phyloP scores from a whole-genome alignment of 2,329 filamentous ascomycete species.

The Dothideomycetidae sp. region DNA sequence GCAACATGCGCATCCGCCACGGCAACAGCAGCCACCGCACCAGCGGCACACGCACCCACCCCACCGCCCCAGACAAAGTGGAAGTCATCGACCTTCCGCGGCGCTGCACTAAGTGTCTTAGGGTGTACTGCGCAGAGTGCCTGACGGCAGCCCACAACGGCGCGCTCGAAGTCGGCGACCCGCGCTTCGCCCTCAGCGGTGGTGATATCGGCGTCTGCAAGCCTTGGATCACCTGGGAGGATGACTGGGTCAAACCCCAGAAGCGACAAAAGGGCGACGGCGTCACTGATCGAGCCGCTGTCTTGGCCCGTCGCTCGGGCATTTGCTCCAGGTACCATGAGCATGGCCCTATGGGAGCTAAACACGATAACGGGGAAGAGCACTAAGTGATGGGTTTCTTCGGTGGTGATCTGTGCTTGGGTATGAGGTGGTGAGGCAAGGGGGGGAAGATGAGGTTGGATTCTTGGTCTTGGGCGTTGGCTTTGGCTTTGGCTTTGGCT shows the following conservation, averaged over 20 bases:
- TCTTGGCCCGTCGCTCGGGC: too few species aligned
- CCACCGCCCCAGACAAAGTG: neutral
- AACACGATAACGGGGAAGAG: too few species aligned
- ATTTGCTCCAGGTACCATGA: slow-evolving; percentile 25
- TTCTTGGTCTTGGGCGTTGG: too few species aligned
- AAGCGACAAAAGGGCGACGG: slow-evolving; percentile 5
- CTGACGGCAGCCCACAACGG: slow-evolving; percentile 15
- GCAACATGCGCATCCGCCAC: neutral
- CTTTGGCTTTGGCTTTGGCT: too few species aligned
- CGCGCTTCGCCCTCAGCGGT: slow-evolving; percentile 15
- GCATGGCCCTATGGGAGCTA: slow-evolving; percentile 15
- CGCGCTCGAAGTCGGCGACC: slow-evolving; percentile 17
- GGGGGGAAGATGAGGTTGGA: too few species aligned
- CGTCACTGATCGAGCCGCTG: too few species aligned
- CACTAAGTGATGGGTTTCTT: too few species aligned
- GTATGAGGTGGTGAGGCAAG: too few species aligned
- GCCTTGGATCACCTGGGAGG: slow-evolving; percentile 19
- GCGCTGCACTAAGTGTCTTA: slow-evolving; percentile 28
- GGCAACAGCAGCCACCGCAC: slow-evolving; percentile 13
- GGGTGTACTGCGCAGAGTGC: slow-evolving; percentile 29
- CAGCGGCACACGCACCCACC: neutral
- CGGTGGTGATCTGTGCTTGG: too few species aligned
- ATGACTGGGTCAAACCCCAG: neutral
- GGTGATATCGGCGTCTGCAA: slow-evolving; percentile 25
- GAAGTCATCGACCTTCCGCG: slow-evolving; percentile 11